Base-by-base conservation (phyloP, 441 rosid genomes). In the Populus hybrid region DNA sequence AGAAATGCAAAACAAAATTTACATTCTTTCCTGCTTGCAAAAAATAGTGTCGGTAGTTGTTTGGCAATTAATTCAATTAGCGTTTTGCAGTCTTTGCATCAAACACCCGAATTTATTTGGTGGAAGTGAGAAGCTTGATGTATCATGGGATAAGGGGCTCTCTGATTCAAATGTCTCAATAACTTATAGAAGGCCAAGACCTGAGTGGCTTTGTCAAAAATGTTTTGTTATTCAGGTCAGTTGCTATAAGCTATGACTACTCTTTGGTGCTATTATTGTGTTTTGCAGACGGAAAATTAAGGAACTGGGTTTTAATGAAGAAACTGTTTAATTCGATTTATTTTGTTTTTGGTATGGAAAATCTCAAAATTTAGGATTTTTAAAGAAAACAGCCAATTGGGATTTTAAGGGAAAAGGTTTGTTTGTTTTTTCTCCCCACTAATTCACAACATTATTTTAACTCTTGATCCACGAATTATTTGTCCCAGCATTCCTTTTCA, bases 91-190 rank as follows among this genome's bases (percentile, higher is more conserved):
- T 81, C 92, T 95, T 68, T 92, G 95, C 83, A 87, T 95, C 73
- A 95, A 92, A 82, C 98, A 95, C 86, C 95, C 99, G 10, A 94
- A 95, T 87, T 84, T 95, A 82, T 95, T 94, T 87, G 98, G 98
- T 80, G 99, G 99, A 81, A 93, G 97, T 70, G 99, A 95, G 87
- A 95, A 93, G 92, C 97, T 95, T 20, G 99, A 95, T 82, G 92
- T 95, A 18, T 91, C 95, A 0, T 95, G 92, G 99, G 93, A 95
- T 81, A 95, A 93, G 81, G 99, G 98, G 64, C 84, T 93, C 26
- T 95, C 81, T 82, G 97, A 95, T 88, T 95, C 98, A 61, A 95
- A 92, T 83, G 83, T 92, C 28, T 72, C 92, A 71, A 82, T 91
- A 70, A 97, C 97, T 83, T 95, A 88, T 76, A 80, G 98, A 86